phyloP scores from a whole-genome alignment of 345 rosid species.

The Heritiera littoralis region DNA sequence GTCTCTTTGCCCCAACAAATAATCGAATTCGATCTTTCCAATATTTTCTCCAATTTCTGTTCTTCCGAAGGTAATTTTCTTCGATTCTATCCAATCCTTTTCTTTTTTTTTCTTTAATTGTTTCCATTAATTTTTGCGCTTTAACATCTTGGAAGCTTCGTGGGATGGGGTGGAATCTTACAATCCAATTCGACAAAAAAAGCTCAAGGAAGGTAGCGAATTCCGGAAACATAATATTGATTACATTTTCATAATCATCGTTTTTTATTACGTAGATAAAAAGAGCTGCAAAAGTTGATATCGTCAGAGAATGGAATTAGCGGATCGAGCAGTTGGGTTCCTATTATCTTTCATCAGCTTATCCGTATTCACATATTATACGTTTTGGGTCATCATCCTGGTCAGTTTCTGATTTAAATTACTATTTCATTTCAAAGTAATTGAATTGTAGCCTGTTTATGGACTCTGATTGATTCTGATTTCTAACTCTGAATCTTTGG shows the following conservation, averaged over 20 bases:
- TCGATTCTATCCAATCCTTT: neutral
- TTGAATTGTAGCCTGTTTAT: neutral
- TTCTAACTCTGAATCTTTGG: neutral
- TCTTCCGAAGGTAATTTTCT: neutral
- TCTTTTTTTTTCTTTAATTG: neutral
- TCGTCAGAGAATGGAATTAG: slow-evolving; percentile 61
- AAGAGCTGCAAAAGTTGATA: neutral
- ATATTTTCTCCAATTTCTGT: neutral
- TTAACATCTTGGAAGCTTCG: neutral
- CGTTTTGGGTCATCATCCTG: slow-evolving; percentile 96
- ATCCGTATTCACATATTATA: slow-evolving; percentile 84
- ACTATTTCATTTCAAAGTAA: neutral
- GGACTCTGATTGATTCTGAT: neutral
- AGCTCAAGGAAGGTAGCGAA: neutral
- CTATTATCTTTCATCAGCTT: slow-evolving; percentile 64
- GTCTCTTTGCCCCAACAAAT: neutral
- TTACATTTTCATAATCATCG: neutral
- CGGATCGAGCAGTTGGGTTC: slow-evolving; percentile 84
- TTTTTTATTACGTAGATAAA: neutral
- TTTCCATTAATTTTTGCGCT: neutral
- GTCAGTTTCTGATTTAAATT: slow-evolving; percentile 39
- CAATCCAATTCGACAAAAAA: neutral
- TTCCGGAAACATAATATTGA: neutral
- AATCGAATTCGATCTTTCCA: neutral
- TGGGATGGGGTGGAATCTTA: neutral